Conservation (phyloP, 768 basidiomycete genomes). For the Gyrodon lividus region DNA sequence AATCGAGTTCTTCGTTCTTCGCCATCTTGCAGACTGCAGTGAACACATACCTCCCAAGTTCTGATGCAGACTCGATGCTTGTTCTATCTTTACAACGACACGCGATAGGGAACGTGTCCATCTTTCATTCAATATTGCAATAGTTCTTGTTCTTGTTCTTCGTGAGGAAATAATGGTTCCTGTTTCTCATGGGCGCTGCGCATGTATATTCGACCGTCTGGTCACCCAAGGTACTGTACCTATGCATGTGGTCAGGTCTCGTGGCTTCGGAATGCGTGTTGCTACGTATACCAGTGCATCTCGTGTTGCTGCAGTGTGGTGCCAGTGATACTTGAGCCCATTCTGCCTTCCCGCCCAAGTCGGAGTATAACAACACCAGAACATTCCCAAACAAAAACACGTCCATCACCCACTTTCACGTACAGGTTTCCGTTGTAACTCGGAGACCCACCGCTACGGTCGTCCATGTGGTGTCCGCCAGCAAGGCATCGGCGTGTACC, state of each 20-base stretch:
- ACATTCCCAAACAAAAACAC: too few species aligned
- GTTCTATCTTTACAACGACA: background rate
- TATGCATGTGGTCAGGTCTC: background rate
- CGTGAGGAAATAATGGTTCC: background rate
- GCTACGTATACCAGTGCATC: too few species aligned
- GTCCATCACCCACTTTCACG: too few species aligned
- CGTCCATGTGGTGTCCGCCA: background rate
- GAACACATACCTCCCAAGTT: background rate
- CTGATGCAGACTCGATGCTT: background rate
- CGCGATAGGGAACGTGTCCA: background rate
- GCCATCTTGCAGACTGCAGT: background rate
- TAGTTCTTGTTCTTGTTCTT: background rate
- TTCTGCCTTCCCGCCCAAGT: too few species aligned
- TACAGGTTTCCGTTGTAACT: too few species aligned
- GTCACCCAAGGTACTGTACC: background rate
- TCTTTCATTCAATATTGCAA: background rate
- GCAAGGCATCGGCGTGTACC: too few species aligned
- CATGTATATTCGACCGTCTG: background rate
- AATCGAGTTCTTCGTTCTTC: background rate
- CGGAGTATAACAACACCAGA: too few species aligned
- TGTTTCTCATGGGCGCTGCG: background rate
- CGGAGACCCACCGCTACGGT: too few species aligned
- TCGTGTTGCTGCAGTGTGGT: too few species aligned
- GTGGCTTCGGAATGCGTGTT: too few species aligned
- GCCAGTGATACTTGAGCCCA: too few species aligned